Base-by-base conservation (phyloP, 257 asterid genomes). In the Paulownia fortunei region DNA sequence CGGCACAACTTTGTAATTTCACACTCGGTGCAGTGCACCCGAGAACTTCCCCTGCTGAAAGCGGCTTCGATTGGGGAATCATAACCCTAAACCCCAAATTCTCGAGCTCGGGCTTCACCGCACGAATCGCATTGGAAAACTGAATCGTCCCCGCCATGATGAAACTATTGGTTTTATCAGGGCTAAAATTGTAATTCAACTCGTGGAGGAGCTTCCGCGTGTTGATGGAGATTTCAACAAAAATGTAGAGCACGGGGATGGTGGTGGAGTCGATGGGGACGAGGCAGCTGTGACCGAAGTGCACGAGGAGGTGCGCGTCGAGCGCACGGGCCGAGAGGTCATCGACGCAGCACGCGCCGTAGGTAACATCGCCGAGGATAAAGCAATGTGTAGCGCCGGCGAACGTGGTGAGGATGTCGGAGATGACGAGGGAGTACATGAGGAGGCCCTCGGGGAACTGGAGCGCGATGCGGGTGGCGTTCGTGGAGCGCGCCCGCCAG, bases 361-460 rank as follows among this genome's bases (percentile, higher is more conserved):
- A 95, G 60, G 99, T 95, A 72, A 95, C 98, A 81, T 95, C 99
- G 9, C 97, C 98, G 74, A 95, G 97, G 87, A 95, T 64, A 80
- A 91, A 91, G 86, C 97, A 91, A 74, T 91, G 97, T 0, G 89
- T 80, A 73, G 83, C 96, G 55, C 79, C 84, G 56, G 98, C 94
- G 87, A 95, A 95, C 59, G 98, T 79, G 37, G 89, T 76, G 86
- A 95, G 89, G 77, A 95, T 92, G 73, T 95, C 98, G 84, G 97
- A 89, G 86, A 95, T 95, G 84, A 92, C 81, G 82, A 87, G 89
- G 5, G 99, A 89, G 82, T 79, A 95, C 91, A 95, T 80, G 46
- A 95, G 82, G 26, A 95, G 97, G 34, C 98, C 99, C 78, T 95
- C 98, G 0, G 98, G 98, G 75, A 95, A 92, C 86, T 95, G 99